Evolutionary conservation across 1,284 basidiomycete species (phyloP), one percentile per base, ranked within the genome.

Genomic region (Meira nashicola): DNA sequence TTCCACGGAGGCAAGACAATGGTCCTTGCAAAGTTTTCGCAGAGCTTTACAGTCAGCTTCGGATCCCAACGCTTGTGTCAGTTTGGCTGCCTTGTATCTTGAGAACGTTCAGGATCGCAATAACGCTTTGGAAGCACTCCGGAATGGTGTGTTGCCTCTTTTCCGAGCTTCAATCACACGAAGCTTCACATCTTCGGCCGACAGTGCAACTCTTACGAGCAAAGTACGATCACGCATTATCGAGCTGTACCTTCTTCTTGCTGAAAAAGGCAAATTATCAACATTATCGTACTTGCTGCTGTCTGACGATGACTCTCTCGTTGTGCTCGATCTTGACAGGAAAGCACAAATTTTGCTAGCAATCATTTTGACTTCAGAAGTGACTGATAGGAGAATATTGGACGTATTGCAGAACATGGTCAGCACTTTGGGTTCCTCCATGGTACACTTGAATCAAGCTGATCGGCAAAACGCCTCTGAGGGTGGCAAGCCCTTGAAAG

Each of bases 41-140:
- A 28, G 37, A 37, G 39, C 17, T 3, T 19, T 39, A 14, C 12
- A 28, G 17, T 17, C 55, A 19, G 10, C 10, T 23, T 14, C 19
- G 12, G 55, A 37, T 40, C 19, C 43, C 11, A 23, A 21, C 14
- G 50, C 39, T 7, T 15, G 53, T n/a, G 21, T 11, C 11, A 19
- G 17, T 39, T 2, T 57, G 52, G 55, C 55, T 12, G 19, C 25
- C 3, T 47, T 38, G 7, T 52, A 50, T 19, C 21, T 49, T 15
- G 40, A 50, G 25, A 25, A 37, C 9, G 47, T 44, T 25, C 15
- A 50, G 10, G 38, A 33, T 7, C 38, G 19, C 19, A 19, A 57
- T 6, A 44, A 12, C 1, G 47, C 47, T 19, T 19, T 41, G n/a
- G 28, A 39, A 37, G 50, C 17, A 37, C 11, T 28, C 11, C 37